Base-by-base conservation (phyloP, 2,329 filamentous ascomycete genomes). In the Colletotrichum sansevieriae region DNA sequence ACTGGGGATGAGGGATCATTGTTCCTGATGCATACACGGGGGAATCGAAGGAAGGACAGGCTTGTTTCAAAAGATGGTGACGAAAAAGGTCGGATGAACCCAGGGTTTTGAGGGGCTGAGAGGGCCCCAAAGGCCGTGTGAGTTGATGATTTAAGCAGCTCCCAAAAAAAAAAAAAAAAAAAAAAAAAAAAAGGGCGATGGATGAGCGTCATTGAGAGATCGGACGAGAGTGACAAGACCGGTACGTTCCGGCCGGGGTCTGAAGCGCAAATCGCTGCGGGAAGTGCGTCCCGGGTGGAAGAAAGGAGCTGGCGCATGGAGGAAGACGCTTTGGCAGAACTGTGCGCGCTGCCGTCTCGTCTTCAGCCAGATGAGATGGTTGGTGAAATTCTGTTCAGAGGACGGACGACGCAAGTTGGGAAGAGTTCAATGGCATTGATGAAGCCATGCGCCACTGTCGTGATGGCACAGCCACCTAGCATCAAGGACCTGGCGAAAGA, bases 121-220 rank as follows among this genome's bases (percentile, higher is more conserved):
- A 22, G 22, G 25, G 18, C 35, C 13, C 3, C 29, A 13, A 29
- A 29, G 7, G 29, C 29, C 8, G 7, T 29, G 29, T 8, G 29
- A 29, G 4, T 8, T 29, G 7, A 29, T 29, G 6, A 29, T 29
- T 29, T 29, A 1, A 29, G 25, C 25, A 29, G 25, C 25, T 29
- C n/a, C n/a, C n/a, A n/a, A n/a, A n/a, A n/a, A n/a, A n/a, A 18
- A 33, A 58, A 7, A 46, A 2, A 44, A n/a, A 25, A 20, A 56
- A 13, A 63, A 49, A 51, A 58, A 4, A 22, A 22, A 4, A 22
- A 22, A 47, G 41, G 57, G 2, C 20, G 43, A 46, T 46, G 43
- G 43, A n/a, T 46, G 43, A 46, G 46, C 61, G 65, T 62, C 60
- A 68, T 57, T 49, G 59, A 70, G 61, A 74, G 65, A 70, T 63